phyloP scores from a whole-genome alignment of 2,329 filamentous ascomycete species.

The Sporothrix mexicana region DNA sequence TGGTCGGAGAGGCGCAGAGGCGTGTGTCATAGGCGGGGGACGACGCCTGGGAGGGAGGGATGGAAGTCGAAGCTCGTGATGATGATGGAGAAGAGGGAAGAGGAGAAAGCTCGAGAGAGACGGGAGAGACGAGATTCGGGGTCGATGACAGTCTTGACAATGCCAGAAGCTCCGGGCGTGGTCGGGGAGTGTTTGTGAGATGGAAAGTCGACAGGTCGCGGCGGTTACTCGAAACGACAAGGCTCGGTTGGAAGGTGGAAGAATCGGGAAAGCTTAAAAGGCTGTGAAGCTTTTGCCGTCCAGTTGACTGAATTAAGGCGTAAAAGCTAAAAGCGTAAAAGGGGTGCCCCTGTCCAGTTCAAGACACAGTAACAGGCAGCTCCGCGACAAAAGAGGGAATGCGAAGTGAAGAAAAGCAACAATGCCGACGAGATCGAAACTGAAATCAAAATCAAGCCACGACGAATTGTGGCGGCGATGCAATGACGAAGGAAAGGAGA shows the following conservation, averaged over 20 bases:
- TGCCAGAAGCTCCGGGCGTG: not conserved
- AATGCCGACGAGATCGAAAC: not conserved
- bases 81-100: not conserved
- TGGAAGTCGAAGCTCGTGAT: not conserved
- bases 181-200: not conserved
- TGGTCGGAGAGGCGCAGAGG: slow-evolving; percentile 48
- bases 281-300: slow-evolving; percentile 1
- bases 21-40: slow-evolving; percentile 29
- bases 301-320: not conserved
- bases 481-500: not conserved
- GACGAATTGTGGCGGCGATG: slow-evolving; percentile 8
- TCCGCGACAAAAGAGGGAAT: slow-evolving; percentile 18
- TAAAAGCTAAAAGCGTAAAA: slow-evolving; percentile 4
- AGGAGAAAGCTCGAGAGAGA: not conserved
- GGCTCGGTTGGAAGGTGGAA: not conserved
- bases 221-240: not conserved
- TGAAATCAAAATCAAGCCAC: slow-evolving; percentile 18
- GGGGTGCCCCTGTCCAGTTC: not conserved
- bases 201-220: not conserved
- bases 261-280: not conserved
- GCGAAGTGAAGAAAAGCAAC: slow-evolving; percentile 13
- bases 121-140: slow-evolving; percentile 4
- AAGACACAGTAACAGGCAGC: not conserved
- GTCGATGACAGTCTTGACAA: not conserved
- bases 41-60: not conserved